Evolutionary conservation across 2,329 filamentous ascomycete species (phyloP).

Genomic region (Cercospora sesami): DNA sequence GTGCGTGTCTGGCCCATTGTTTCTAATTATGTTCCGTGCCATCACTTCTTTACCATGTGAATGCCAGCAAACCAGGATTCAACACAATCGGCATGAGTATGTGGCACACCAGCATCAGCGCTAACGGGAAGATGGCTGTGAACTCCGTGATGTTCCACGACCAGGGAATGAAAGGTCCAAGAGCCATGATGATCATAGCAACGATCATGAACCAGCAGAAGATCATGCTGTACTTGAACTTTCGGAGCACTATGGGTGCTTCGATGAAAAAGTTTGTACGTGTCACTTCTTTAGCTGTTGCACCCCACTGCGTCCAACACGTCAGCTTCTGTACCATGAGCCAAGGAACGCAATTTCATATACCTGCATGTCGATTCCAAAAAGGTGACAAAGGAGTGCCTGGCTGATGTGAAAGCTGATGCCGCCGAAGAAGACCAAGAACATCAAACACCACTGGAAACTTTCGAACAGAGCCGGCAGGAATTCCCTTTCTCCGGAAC

Average conservation of each 20-base stretch:
- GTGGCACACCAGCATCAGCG: constrained; percentile 67
- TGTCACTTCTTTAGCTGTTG: constrained; percentile 79
- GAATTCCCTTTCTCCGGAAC: constrained; percentile 56
- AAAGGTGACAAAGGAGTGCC: constrained; percentile 78
- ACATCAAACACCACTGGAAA: constrained; percentile 63
- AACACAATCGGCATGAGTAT: constrained; percentile 70
- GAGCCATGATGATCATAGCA: constrained; percentile 65
- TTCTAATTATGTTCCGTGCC: not conserved
- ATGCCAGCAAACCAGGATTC: constrained; percentile 78
- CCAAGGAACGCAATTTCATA: constrained; percentile 51
- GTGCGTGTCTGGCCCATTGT: not conserved
- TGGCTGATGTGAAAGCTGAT: constrained; percentile 78
- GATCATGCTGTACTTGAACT: constrained; percentile 72
- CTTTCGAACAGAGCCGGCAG: constrained; percentile 56
- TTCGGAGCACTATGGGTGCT: constrained; percentile 73
- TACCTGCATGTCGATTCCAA: constrained; percentile 74
- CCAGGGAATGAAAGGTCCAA: constrained; percentile 63
- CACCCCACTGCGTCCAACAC: constrained; percentile 48
- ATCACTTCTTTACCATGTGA: constrained; percentile 61
- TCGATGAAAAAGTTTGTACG: constrained; percentile 84
- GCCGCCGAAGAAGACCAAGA: constrained; percentile 80
- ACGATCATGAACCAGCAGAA: constrained; percentile 60
- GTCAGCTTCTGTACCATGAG: not conserved
- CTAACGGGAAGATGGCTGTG: constrained; percentile 74
- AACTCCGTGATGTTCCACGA: constrained; percentile 50